phyloP scores from a whole-genome alignment of 495 filamentous ascomycete genomes.

The Xylaria grammica region DNA sequence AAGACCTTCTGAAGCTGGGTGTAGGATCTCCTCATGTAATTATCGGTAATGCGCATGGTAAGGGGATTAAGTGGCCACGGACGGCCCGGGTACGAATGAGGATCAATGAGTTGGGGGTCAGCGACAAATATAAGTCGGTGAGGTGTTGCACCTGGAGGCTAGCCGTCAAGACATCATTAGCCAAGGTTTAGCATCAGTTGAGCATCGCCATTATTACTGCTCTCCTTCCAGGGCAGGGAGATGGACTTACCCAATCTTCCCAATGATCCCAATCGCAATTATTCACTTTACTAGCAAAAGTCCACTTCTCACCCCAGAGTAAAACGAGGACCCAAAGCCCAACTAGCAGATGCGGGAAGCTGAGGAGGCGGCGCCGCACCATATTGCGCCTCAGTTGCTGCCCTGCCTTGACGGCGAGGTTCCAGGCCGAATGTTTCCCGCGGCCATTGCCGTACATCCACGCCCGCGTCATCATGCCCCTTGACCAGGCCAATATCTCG shows the following conservation, averaged over 20 bases:
- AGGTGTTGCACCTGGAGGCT: conserved; percentile 78
- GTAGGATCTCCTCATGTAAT: conserved; percentile 84
- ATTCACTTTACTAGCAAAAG: conserved; percentile 70
- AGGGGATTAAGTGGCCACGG: conserved; percentile 84
- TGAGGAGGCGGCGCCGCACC: conserved; percentile 55
- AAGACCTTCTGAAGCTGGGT: conserved; percentile 69
- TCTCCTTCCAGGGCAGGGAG: neutral
- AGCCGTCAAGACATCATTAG: conserved; percentile 17
- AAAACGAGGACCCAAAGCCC: conserved; percentile 76
- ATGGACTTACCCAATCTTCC: conserved; percentile 84
- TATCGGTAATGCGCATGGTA: conserved; percentile 83
- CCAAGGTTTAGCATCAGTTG: conserved; percentile 7
- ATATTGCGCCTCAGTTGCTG: conserved; percentile 47
- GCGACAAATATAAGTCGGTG: conserved; percentile 89
- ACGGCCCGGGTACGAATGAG: conserved; percentile 92
- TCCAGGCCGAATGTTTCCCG: conserved; percentile 40
- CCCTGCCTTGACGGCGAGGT: conserved; percentile 29
- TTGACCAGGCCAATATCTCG: conserved; percentile 29
- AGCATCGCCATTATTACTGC: neutral
- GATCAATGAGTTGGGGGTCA: conserved; percentile 97
- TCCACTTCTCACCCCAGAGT: conserved; percentile 86
- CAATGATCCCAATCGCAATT: conserved; percentile 83
- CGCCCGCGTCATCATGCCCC: conserved; percentile 32
- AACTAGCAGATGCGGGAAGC: conserved; percentile 68
- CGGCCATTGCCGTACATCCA: conserved; percentile 42